Evolutionary conservation across 1,139 yeast species (phyloP).

Genomic region (Yamadazyma atlantica): DNA sequence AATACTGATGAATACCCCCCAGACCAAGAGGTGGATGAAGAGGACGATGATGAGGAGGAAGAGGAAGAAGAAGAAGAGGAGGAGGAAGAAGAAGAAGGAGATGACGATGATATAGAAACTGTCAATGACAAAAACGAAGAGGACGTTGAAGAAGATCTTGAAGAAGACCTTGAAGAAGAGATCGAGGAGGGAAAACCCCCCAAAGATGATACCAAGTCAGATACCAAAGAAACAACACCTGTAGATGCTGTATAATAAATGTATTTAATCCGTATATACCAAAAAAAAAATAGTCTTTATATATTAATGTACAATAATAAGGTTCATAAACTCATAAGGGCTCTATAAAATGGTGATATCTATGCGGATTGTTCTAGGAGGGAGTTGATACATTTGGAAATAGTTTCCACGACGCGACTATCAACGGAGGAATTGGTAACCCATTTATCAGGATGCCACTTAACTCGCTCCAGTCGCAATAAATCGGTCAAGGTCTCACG

Average conservation of each 20-base stretch:
- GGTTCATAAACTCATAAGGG: background rate
- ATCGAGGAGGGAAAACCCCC: slow-evolving; percentile 3
- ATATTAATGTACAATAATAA: slow-evolving; percentile 26
- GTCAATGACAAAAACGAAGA: slow-evolving; percentile 21
- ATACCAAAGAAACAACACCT: slow-evolving; percentile 10
- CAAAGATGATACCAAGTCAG: slow-evolving; percentile 5
- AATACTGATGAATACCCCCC: slow-evolving; percentile 73
- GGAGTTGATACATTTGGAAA: slow-evolving; percentile 17
- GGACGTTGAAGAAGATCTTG: slow-evolving; percentile 30
- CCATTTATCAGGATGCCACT: slow-evolving; percentile 75
- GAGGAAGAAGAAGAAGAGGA: slow-evolving; percentile 62
- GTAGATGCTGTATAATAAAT: slow-evolving; percentile 11
- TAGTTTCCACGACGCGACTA: slow-evolving; percentile 26
- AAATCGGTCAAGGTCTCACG: slow-evolving; percentile 21
- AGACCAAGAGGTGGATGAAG: slow-evolving; percentile 45
- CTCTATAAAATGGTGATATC: background rate
- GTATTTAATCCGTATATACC: slow-evolving; percentile 7
- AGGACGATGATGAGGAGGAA: slow-evolving; percentile 54
- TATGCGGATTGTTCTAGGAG: slow-evolving; percentile 1
- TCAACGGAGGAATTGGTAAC: slow-evolving; percentile 18
- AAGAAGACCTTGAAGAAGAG: slow-evolving; percentile 28
- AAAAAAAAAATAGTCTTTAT: too few relatives aligned
- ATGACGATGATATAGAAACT: slow-evolving; percentile 36
- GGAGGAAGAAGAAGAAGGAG: slow-evolving; percentile 53
- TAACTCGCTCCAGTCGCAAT: slow-evolving; percentile 50